Evolutionary conservation across 768 basidiomycete species (phyloP).

Genomic region (Fibroporia radiculosa): DNA sequence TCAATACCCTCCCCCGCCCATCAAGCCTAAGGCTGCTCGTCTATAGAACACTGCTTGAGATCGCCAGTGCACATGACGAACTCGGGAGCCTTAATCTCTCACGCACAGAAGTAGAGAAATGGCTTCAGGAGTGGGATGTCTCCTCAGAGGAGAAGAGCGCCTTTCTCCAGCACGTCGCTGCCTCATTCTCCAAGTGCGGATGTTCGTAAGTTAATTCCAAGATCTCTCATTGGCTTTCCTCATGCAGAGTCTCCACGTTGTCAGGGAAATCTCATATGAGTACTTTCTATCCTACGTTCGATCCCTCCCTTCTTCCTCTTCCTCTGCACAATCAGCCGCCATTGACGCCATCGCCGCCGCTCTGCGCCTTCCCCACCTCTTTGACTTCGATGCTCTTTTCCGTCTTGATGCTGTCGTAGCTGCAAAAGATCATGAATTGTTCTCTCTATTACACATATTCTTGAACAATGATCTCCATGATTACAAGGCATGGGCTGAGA

Average conservation of each 20-base stretch:
- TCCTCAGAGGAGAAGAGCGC: slow-evolving; percentile 51
- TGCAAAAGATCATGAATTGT: slow-evolving; percentile 62
- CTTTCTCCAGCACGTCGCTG: slow-evolving; percentile 59
- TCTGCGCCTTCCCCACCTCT: slow-evolving; percentile 55
- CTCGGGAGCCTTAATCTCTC: slow-evolving; percentile 54
- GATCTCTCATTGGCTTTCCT: not conserved
- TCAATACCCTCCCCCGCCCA: slow-evolving; percentile 64
- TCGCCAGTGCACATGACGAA: slow-evolving; percentile 55
- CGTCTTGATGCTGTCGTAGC: slow-evolving; percentile 65
- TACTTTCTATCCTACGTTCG: slow-evolving; percentile 57
- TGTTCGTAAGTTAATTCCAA: slow-evolving; percentile 44
- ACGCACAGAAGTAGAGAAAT: slow-evolving; percentile 58
- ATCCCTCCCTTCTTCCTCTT: slow-evolving; percentile 48
- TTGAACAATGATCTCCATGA: slow-evolving; percentile 55
- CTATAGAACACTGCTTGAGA: slow-evolving; percentile 51
- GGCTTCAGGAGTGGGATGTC: slow-evolving; percentile 72
- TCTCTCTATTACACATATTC: slow-evolving; percentile 70
- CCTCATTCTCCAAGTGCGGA: slow-evolving; percentile 47
- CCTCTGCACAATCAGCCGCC: slow-evolving; percentile 45
- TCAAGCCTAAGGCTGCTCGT: slow-evolving; percentile 60
- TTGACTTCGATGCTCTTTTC: slow-evolving; percentile 79
- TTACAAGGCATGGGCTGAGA: slow-evolving; percentile 51
- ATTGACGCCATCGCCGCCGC: slow-evolving; percentile 55
- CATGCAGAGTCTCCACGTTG: too few species aligned
- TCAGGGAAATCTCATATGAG: slow-evolving; percentile 56